A percentile compares a stretch with the other conserved stretches of the same genome.
phyloP scores from a whole-genome alignment of 192 early-diverging fungal species.

The Helicostylum pulchrum region DNA sequence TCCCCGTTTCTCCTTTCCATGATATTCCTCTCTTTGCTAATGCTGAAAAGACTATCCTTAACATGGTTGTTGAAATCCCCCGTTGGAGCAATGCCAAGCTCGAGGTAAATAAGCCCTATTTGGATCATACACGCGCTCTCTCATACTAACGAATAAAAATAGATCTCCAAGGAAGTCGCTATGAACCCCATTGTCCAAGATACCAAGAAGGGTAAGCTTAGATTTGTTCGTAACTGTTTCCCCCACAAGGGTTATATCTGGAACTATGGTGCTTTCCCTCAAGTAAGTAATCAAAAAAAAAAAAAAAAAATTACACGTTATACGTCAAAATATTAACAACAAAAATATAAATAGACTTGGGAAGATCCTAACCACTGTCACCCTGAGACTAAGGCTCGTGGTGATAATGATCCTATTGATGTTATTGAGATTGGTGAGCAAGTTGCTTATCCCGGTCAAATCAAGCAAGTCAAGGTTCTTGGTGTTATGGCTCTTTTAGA shows the following conservation, averaged over 20 bases:
- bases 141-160: not conserved
- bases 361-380: constrained; percentile 91
- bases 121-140: not conserved
- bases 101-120: constrained; percentile 52
- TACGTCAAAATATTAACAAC: too few species aligned
- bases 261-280: constrained; percentile 99
- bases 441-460: constrained; percentile 87
- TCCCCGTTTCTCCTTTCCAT: constrained; percentile 92
- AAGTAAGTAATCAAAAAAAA: constrained; percentile 52
- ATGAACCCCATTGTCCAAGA: constrained; percentile 99
- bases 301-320: not conserved
- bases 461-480: constrained; percentile 99
- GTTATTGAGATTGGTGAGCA: constrained; percentile 98
- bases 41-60: constrained; percentile 85
- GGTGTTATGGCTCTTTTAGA: constrained; percentile 99
- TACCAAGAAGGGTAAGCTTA: constrained; percentile 98
- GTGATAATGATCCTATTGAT: constrained; percentile 98
- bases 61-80: constrained; percentile 99
- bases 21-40: constrained; percentile 97
- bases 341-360: constrained; percentile 84
- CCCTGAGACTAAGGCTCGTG: constrained; percentile 92
- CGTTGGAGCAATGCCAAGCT: constrained; percentile 99
- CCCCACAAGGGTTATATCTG: constrained; percentile 99
- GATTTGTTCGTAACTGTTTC: constrained; percentile 98
- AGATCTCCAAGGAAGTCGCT: constrained; percentile 93